Percentiles rank a stretch among this genome's conserved stretches.
Evolutionary conservation across 495 filamentous ascomycete species (phyloP).

Genomic region (Xylaria telfairii): DNA sequence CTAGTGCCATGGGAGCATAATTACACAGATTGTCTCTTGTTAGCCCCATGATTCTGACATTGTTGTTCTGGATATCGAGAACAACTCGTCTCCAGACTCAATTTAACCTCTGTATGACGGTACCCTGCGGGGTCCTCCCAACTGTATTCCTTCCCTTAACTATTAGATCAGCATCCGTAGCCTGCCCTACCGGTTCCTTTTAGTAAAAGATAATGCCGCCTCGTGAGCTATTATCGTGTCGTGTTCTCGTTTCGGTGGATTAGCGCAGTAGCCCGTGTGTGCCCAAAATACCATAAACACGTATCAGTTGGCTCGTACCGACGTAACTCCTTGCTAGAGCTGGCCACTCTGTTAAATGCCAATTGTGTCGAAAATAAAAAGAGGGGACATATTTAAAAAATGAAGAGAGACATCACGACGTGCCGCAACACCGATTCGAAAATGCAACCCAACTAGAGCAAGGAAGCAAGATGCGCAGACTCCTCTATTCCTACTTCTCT

Average conservation of each 20-base stretch:
- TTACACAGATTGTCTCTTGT: neutral
- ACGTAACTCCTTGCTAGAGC: conserved; percentile 12
- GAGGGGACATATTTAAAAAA: conserved; percentile 20
- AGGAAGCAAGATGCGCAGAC: conserved; percentile 26
- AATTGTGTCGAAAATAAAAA: conserved; percentile 27
- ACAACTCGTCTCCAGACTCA: conserved; percentile 10
- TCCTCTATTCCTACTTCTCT: conserved; percentile 35
- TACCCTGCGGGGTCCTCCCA: neutral
- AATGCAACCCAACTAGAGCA: conserved; percentile 32
- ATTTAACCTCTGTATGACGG: conserved; percentile 14
- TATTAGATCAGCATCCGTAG: conserved; percentile 13
- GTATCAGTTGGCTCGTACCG: conserved; percentile 14
- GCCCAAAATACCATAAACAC: conserved; percentile 35
- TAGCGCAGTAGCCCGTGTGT: conserved; percentile 29
- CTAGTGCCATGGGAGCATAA: neutral
- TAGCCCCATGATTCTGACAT: neutral
- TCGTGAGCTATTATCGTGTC: conserved; percentile 29
- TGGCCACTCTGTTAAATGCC: conserved; percentile 29
- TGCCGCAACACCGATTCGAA: conserved; percentile 33
- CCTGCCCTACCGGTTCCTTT: conserved; percentile 3
- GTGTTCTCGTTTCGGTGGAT: conserved; percentile 40
- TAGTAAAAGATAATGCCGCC: conserved; percentile 22
- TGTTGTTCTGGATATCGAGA: conserved; percentile 7
- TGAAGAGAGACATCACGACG: conserved; percentile 1
- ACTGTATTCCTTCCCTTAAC: neutral